Evolutionary conservation across 495 filamentous ascomycete genomes (phyloP).

Genomic region (Pyronema domesticum): DNA sequence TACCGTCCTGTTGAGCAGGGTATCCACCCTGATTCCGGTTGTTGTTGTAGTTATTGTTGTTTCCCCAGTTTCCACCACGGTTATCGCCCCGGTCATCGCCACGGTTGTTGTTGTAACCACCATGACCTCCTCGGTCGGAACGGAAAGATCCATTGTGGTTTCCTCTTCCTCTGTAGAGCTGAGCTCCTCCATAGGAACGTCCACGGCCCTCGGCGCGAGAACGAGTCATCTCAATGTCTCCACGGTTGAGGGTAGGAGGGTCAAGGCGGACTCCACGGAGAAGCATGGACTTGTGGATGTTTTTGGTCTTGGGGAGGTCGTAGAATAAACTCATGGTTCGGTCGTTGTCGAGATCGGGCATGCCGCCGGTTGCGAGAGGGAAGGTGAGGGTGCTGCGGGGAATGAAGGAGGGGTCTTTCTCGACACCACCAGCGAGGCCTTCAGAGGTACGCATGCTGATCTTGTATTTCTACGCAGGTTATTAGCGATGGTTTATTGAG

Average conservation of each 20-base stretch:
- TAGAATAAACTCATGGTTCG: conserved; percentile 74
- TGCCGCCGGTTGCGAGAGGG: conserved; percentile 43
- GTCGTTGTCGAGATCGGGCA: conserved; percentile 69
- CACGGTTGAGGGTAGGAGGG: conserved; percentile 46
- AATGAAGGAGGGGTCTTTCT: conserved; percentile 63
- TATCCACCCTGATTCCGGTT: background rate
- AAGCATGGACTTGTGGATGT: conserved; percentile 84
- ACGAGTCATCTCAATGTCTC: conserved; percentile 53
- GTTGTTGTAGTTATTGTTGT: background rate
- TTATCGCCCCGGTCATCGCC: background rate
- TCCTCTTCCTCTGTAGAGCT: conserved; percentile 32
- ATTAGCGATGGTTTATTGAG: background rate
- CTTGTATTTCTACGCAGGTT: conserved; percentile 33
- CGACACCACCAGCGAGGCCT: conserved; percentile 61
- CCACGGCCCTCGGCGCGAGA: conserved; percentile 42
- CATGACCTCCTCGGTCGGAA: conserved; percentile 23
- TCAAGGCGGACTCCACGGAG: conserved; percentile 63
- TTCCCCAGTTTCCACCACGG: too few relatives aligned
- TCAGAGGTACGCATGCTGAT: conserved; percentile 57
- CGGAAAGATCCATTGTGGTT: conserved; percentile 20
- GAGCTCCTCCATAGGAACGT: conserved; percentile 45
- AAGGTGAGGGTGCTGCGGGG: conserved; percentile 50
- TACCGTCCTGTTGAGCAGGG: conserved; percentile 5
- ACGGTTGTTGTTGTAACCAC: conserved; percentile 22
- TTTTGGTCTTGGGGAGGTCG: conserved; percentile 50